Conservation (phyloP, 1,284 basidiomycete genomes). For the Cutaneotrichosporon mucoides region DNA sequence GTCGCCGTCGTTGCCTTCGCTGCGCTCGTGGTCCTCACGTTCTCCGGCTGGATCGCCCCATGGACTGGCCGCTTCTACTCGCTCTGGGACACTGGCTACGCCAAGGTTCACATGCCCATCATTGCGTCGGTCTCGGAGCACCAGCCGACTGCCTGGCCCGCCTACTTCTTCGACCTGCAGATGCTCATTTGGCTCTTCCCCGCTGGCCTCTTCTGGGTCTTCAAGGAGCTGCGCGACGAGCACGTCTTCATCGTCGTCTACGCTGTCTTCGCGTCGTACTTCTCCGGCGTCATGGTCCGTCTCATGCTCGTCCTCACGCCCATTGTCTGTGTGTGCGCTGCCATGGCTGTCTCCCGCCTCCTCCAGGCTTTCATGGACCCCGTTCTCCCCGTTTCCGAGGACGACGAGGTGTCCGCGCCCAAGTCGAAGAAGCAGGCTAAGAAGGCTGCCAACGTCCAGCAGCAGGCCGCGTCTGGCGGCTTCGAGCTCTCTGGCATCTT, state of each 20-base stretch:
- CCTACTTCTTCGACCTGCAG: conserved; percentile 99
- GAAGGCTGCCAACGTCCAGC: conserved; percentile 42
- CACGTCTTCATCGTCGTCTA: conserved; percentile 99
- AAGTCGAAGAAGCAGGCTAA: conserved; percentile 64
- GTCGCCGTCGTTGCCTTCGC: conserved; percentile 69
- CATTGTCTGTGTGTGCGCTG: conserved; percentile 64
- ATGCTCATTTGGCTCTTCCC: conserved; percentile 98
- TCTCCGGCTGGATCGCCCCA: conserved; percentile 93
- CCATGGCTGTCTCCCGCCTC: conserved; percentile 83
- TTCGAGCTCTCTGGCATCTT: conserved; percentile 35
- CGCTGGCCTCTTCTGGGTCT: conserved; percentile 89
- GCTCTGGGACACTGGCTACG: conserved; percentile 98
- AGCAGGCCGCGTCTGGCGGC: conserved; percentile 10
- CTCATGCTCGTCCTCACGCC: conserved; percentile 50
- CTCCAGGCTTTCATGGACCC: conserved; percentile 84
- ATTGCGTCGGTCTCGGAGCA: conserved; percentile 99
- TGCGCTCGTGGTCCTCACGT: conserved; percentile 74
- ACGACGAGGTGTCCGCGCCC: conserved; percentile 18
- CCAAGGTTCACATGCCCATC: conserved; percentile 87
- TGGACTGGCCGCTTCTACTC: conserved; percentile 99
- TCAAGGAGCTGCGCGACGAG: conserved; percentile 90
- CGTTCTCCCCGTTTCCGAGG: conserved; percentile 36
- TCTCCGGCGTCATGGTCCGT: conserved; percentile 99
- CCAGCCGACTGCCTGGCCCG: conserved; percentile 98
- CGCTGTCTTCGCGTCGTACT: conserved; percentile 92